Conservation (phyloP, 1,139 yeast species). For the Pichia sp. region DNA sequence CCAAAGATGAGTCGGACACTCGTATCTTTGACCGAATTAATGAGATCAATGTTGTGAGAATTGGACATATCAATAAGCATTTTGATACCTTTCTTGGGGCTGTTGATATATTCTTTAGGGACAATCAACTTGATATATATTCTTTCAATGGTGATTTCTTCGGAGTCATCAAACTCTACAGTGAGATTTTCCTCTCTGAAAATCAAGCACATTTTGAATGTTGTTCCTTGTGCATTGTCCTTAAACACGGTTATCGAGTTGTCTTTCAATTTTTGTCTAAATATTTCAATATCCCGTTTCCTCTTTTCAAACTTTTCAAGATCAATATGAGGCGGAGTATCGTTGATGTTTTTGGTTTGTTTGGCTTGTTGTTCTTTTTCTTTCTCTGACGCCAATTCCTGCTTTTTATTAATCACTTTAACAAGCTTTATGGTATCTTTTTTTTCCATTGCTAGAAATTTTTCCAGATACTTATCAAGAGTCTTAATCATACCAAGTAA, state of each 20-base stretch:
- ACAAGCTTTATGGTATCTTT: slow-evolving; percentile 48
- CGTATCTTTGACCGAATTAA: slow-evolving; percentile 22
- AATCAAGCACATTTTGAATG: slow-evolving; percentile 18
- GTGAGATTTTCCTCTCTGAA: slow-evolving; percentile 21
- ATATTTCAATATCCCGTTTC: slow-evolving; percentile 16
- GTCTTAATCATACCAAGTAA: slow-evolving; percentile 46
- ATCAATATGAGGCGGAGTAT: slow-evolving; percentile 3
- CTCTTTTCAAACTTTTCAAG: slow-evolving; percentile 11
- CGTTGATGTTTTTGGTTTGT: not conserved
- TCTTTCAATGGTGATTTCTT: slow-evolving; percentile 18
- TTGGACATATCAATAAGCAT: slow-evolving; percentile 27
- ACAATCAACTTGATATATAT: slow-evolving; percentile 22
- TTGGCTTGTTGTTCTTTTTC: slow-evolving; percentile 1
- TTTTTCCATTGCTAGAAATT: slow-evolving; percentile 50
- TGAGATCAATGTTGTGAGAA: slow-evolving; percentile 17
- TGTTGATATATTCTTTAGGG: slow-evolving; percentile 24
- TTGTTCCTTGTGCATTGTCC: slow-evolving; percentile 20
- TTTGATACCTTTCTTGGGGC: slow-evolving; percentile 32
- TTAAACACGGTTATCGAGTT: slow-evolving; percentile 19
- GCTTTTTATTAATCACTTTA: slow-evolving; percentile 18
- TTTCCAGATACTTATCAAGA: slow-evolving; percentile 51
- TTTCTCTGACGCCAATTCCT: not conserved
- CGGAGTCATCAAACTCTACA: slow-evolving; percentile 21
- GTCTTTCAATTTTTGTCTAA: slow-evolving; percentile 20
- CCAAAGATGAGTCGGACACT: slow-evolving; percentile 22